Conservation (phyloP, 1,284 basidiomycete genomes). For the Somion occarium region DNA sequence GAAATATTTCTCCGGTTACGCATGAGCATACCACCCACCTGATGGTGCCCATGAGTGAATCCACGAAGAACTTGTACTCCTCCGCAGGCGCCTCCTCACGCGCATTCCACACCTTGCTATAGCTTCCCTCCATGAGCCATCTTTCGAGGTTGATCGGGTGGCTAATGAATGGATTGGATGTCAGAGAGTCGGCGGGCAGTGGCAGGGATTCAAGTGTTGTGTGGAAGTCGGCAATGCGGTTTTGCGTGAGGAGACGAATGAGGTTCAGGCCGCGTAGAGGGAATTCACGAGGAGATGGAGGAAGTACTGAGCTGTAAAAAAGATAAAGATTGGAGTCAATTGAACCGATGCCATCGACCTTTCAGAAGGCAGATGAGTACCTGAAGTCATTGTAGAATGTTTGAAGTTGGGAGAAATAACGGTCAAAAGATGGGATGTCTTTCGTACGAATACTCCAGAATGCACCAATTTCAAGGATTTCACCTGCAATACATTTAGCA, state of each 20-base stretch:
- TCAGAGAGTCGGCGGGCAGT: slow-evolving; percentile 66
- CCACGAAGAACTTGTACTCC: slow-evolving; percentile 89
- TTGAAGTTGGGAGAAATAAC: slow-evolving; percentile 91
- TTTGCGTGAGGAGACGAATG: slow-evolving; percentile 91
- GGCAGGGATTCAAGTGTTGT: slow-evolving; percentile 97
- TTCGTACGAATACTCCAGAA: slow-evolving; percentile 87
- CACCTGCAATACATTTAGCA: slow-evolving; percentile 59
- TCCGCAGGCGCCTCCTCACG: slow-evolving; percentile 82
- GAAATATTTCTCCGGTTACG: slow-evolving; percentile 1
- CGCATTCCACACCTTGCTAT: slow-evolving; percentile 97
- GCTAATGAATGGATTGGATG: slow-evolving; percentile 74
- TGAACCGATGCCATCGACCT: slow-evolving; percentile 13
- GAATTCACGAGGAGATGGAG: slow-evolving; percentile 81
- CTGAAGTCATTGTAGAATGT: slow-evolving; percentile 90
- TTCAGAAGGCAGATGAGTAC: slow-evolving; percentile 31
- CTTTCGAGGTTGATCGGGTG: slow-evolving; percentile 90
- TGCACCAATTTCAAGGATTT: slow-evolving; percentile 94
- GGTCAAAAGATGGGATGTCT: slow-evolving; percentile 90
- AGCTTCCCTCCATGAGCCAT: slow-evolving; percentile 99
- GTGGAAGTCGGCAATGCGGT: slow-evolving; percentile 97
- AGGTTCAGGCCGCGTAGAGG: slow-evolving; percentile 92
- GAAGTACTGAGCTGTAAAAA: slow-evolving; percentile 59
- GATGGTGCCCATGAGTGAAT: slow-evolving; percentile 91
- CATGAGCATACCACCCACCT: slow-evolving; percentile 42
- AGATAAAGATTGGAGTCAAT: background rate